Base-by-base conservation (phyloP, 129 eudicot species). In the Logfia minima region DNA sequence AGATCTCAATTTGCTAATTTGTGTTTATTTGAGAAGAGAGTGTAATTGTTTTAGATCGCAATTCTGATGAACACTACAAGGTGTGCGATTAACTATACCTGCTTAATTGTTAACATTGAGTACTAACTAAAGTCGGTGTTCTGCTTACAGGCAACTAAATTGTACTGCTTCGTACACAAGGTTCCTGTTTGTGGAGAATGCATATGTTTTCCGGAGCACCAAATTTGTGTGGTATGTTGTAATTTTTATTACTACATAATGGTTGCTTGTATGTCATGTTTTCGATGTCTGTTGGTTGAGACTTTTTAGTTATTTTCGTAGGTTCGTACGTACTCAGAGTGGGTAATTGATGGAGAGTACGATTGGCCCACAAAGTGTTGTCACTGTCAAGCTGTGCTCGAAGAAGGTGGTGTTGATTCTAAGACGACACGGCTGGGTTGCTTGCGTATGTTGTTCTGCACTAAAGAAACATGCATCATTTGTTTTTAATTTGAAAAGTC, bases 341-440 rank as follows among this genome's bases (percentile, higher is more conserved):
- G 99, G 99, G 99, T 95, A 56, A 91, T 95, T 67, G 99, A 95
- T 82, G 99, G 92, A 71, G 99, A 91, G 79, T 95, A 91, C 85
- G 92, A 91, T 37, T 95, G 97, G 97, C 97, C 97, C 77, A 85
- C 96, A 79, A 85, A 82, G 69, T 91, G 99, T 86, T 91, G 96
- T 82, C 81, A 74, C 22, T 95, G 99, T 77, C 87, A 85, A 64
- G 85, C 70, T 17, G 90, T 76, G 78, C 83, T 95, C 2, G 94
- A 84, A 68, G 99, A 86, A 69, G 90, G 88, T 28, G 79, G 85
- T 6, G 69, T 16, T 65, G 87, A 83, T 53, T 75, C 85, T 77
- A 90, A 84, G 59, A 91, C 99, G 37, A 89, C 94, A 63, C 82
- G 99, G 21, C 82, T 95, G 79, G 99, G 99, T 53, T 95, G 99